These are phyloP conservation scores for Melampsora larici-populina DNA, from an alignment of 1,284 basidiomycete species.

Conservation along the genomic window DNA sequence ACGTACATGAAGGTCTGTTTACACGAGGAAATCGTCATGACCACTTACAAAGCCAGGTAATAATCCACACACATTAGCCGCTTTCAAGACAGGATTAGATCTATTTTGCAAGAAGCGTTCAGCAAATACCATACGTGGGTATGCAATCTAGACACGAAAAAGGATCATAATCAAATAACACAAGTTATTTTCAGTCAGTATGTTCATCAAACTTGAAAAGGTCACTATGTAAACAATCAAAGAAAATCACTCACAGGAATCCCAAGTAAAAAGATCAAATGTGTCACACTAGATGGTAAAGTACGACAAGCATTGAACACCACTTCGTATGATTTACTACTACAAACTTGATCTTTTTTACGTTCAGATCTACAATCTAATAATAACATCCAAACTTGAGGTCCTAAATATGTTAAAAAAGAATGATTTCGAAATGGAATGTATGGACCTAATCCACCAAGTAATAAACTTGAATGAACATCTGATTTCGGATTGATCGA, in stretches of 20 bases:
- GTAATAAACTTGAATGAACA: conserved; percentile 56
- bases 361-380: conserved; percentile 83
- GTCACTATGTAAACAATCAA: too few relatives aligned
- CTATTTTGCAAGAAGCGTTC: conserved; percentile 48
- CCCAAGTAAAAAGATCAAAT: conserved; percentile 52
- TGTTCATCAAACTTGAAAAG: not conserved
- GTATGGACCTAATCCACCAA: conserved; percentile 72
- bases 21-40: not conserved
- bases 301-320: conserved; percentile 59
- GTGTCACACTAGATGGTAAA: conserved; percentile 50
- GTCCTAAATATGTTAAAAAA: conserved; percentile 62
- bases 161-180: not conserved
- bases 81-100: conserved; percentile 24
- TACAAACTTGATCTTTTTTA: conserved; percentile 73
- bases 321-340: conserved; percentile 66
- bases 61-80: conserved; percentile 15
- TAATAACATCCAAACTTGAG: conserved; percentile 60
- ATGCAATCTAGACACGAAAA: conserved; percentile 63
- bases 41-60: conserved; percentile 41
- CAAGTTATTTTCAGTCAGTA: not conserved
- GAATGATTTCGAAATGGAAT: conserved; percentile 77
- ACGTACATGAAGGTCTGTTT: not conserved
- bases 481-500: conserved; percentile 49
- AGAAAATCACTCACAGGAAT: conserved; percentile 51
- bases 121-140: conserved; percentile 88